phyloP scores from a whole-genome alignment of 306 rosid genomes.

The Cucumis cinereus region DNA sequence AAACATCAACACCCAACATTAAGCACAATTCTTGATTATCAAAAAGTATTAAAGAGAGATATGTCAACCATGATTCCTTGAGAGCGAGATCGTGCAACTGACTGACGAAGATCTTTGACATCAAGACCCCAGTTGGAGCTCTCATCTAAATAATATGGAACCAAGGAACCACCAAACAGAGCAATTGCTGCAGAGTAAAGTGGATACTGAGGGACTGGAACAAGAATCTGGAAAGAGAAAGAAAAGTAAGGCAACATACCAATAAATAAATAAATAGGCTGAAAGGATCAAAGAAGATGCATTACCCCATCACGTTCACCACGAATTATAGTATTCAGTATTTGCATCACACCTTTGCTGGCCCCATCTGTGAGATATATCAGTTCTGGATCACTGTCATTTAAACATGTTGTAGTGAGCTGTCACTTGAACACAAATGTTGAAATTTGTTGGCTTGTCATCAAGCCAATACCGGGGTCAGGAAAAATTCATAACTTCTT shows the following conservation, averaged over 20 bases:
- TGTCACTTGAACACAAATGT: background rate
- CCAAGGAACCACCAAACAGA: conserved; percentile 83
- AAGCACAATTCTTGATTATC: background rate
- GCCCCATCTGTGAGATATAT: conserved; percentile 97
- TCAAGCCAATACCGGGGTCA: background rate
- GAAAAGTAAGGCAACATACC: conserved; percentile 13
- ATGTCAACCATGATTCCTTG: conserved; percentile 69
- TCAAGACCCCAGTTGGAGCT: conserved; percentile 98
- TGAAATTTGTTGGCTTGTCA: background rate
- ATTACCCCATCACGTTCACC: conserved; percentile 90
- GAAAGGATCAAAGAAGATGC: background rate
- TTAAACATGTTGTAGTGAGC: conserved; percentile 16
- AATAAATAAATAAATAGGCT: background rate
- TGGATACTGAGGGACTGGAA: conserved; percentile 98
- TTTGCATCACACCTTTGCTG: conserved; percentile 99
- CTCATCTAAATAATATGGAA: conserved; percentile 93
- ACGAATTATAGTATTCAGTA: conserved; percentile 67
- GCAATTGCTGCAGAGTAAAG: conserved; percentile 92
- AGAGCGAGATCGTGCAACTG: conserved; percentile 60
- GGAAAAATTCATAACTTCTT: background rate
- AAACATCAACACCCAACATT: background rate
- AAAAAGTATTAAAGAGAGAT: conserved; percentile 6
- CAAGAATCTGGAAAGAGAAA: conserved; percentile 53
- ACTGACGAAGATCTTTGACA: conserved; percentile 46
- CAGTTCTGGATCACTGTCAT: conserved; percentile 84